These are phyloP conservation scores for Pseudopithomyces chartarum DNA, from an alignment of 2,329 filamentous ascomycete genomes.

Conservation along the genomic window DNA sequence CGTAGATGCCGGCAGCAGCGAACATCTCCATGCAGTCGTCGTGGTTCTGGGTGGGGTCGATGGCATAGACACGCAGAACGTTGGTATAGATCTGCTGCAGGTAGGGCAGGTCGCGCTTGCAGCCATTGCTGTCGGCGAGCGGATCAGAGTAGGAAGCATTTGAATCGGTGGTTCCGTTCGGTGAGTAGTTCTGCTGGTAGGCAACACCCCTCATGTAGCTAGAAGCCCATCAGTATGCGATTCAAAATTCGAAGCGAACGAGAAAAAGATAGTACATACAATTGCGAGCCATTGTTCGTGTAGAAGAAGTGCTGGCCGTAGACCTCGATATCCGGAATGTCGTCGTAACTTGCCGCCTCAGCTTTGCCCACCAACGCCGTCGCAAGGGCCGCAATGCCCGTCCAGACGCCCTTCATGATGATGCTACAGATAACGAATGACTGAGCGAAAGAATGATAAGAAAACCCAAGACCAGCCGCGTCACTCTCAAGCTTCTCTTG, in stretches of 20 bases:
- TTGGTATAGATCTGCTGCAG: constrained; percentile 83
- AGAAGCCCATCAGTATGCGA: constrained; percentile 12
- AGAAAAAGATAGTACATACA: too few relatives aligned
- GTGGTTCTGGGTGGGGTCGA: constrained; percentile 78
- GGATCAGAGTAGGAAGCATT: constrained; percentile 75
- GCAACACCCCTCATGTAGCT: constrained; percentile 89
- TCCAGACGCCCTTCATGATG: constrained; percentile 9
- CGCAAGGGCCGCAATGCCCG: constrained; percentile 10
- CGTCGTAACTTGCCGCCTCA: constrained; percentile 35
- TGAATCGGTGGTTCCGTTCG: constrained; percentile 28
- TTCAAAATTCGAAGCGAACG: too few relatives aligned
- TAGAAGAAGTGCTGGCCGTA: constrained; percentile 89
- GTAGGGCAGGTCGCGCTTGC: constrained; percentile 84
- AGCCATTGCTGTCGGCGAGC: constrained; percentile 71
- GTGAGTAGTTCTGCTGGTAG: constrained; percentile 70
- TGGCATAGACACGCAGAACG: constrained; percentile 89
- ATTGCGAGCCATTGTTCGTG: constrained; percentile 77
- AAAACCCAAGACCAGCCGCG: neutral
- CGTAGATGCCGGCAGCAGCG: constrained; percentile 85
- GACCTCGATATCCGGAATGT: constrained; percentile 37
- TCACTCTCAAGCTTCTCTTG: neutral
- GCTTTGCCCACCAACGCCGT: constrained; percentile 22
- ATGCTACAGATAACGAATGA: constrained; percentile 4
- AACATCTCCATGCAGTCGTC: constrained; percentile 81
- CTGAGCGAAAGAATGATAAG: constrained; percentile 1